Evolutionary conservation across 2,329 filamentous ascomycete species (phyloP), one percentile per base, ranked within the genome.

Genomic region (Penicillium brevicompactum): DNA sequence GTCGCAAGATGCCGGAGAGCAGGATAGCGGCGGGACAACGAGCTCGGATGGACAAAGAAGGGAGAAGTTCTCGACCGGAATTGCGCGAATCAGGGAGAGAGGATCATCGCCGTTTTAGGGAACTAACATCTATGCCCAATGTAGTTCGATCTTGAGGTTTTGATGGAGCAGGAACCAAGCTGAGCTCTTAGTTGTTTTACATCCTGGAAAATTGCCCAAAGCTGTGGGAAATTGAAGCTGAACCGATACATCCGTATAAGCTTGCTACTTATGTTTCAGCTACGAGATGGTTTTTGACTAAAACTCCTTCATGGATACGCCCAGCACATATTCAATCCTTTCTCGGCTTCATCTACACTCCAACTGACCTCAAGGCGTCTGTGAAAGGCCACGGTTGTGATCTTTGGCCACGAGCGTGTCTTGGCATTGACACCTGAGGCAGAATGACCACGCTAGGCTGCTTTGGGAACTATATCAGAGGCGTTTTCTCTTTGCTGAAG

Each of bases 71-170:
- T 60, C 55, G 57, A 56, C 45, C 43, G 57, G 58, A 58, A 56
- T 56, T 41, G 58, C 58, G 58, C 58, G 58, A 64, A 61, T 62
- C 57, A 58, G 57, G 62, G 55, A 57, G 54, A 49, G 54, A 61
- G 60, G 62, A 64, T 64, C 56, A 55, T 62, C 62, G 60, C 60
- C 62, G 57, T 53, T 62, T 64, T 58, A 60, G 62, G 62, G 58
- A 58, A 57, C 40, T 45, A 47, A 49, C 49, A 42, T 42, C 51
- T 55, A 59, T 44, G 43, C 46, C 40, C 18, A 51, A 45, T 51
- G n/a, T 16, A 42, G 16, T 46, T 46, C 34, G 38, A 51, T 14
- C 9, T 45, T 55, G 52, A 34, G 49, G 24, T 27, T 41, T 46
- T 10, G 18, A 8, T 16, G 7, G n/a, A 37, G 34, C 6, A 13